These are phyloP conservation scores for Penicillium crystallinum DNA, from an alignment of 495 filamentous ascomycete species.

Conservation along the genomic window DNA sequence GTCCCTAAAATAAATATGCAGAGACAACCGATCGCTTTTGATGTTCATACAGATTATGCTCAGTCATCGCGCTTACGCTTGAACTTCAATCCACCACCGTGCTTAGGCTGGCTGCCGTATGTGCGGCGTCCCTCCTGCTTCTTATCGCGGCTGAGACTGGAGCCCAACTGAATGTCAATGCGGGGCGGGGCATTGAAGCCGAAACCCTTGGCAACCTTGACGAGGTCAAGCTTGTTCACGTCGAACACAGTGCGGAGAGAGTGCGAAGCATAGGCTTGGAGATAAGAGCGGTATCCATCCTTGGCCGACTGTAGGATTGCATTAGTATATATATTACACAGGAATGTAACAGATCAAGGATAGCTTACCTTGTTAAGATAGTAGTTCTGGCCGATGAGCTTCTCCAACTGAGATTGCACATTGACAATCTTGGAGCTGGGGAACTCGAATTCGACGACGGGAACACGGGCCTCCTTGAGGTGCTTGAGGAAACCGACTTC, in stretches of 20 bases:
- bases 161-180: constrained; percentile 82
- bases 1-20: constrained; percentile 23
- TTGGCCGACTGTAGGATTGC: constrained; percentile 49
- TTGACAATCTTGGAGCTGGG: constrained; percentile 87
- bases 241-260: constrained; percentile 87
- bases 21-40: constrained; percentile 22
- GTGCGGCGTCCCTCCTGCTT: constrained; percentile 67
- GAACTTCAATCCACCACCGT: constrained; percentile 40
- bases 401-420: constrained; percentile 90
- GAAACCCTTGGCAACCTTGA: constrained; percentile 91
- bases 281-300: constrained; percentile 73
- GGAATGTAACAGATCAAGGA: background rate
- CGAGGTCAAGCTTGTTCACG: constrained; percentile 85
- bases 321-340: constrained; percentile 10
- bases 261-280: constrained; percentile 92
- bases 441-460: constrained; percentile 94
- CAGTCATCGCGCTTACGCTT: constrained; percentile 40
- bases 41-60: constrained; percentile 17
- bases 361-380: constrained; percentile 76
- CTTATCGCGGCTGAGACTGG: constrained; percentile 85
- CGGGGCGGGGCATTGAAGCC: constrained; percentile 85
- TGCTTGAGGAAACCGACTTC: constrained; percentile 91
- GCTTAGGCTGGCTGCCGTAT: constrained; percentile 70
- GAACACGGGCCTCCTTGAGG: constrained; percentile 85
- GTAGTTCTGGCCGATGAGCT: constrained; percentile 89